Evolutionary conservation across 148 eudicot species (phyloP).

Genomic region (Heliamphora exappendiculata): DNA sequence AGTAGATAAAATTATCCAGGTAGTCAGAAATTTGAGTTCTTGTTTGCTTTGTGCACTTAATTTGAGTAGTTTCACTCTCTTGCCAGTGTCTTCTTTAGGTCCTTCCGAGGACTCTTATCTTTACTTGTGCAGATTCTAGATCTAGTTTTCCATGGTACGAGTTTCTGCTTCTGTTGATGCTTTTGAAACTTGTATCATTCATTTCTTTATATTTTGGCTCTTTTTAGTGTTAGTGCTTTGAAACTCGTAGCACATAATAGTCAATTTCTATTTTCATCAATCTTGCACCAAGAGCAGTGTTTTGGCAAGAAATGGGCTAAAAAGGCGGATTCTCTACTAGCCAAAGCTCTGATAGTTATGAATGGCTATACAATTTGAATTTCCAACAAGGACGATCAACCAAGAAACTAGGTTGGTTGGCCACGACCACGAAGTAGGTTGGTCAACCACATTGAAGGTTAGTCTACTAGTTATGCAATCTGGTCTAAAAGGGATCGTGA

Average conservation of each 20-base stretch:
- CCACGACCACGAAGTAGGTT: too few relatives aligned
- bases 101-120: background rate
- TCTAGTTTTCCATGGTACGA: background rate
- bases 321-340: too few relatives aligned
- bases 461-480: too few relatives aligned
- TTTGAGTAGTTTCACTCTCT: constrained; percentile 5
- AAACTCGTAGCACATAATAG: background rate
- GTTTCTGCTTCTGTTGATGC: constrained; percentile 3
- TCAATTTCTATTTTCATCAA: too few relatives aligned
- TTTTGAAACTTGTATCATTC: background rate
- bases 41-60: background rate
- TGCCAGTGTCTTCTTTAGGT: background rate
- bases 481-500: too few relatives aligned
- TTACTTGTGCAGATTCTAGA: background rate
- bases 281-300: too few relatives aligned
- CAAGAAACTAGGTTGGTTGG: too few relatives aligned
- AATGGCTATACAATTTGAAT: too few relatives aligned
- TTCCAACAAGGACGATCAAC: too few relatives aligned
- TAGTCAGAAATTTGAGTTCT: constrained; percentile 14
- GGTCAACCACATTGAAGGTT: too few relatives aligned
- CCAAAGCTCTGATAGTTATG: too few relatives aligned
- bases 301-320: too few relatives aligned
- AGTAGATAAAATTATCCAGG: constrained; percentile 54
- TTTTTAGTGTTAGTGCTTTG: background rate
- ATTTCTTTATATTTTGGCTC: background rate